These are phyloP conservation scores for Oryza rufipogon DNA, from an alignment of 176 grass and related monocot genomes.

Conservation along the genomic window DNA sequence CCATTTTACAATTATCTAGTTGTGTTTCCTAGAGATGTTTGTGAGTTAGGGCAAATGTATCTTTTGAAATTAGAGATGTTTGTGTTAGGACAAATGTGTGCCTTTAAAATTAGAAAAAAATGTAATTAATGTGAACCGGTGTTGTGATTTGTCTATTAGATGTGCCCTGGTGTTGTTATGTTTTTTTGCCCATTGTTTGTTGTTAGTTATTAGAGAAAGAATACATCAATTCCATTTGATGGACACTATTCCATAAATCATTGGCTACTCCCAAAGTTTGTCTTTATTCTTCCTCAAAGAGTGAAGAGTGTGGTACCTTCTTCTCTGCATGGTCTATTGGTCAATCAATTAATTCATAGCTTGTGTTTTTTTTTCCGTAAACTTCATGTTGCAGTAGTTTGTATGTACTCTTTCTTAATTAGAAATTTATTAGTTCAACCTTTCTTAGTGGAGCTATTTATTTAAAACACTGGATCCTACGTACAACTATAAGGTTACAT, in stretches of 20 bases:
- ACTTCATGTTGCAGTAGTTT: too few relatives aligned
- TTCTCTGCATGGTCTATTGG: too few relatives aligned
- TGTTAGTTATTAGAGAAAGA: not conserved
- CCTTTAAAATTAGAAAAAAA: not conserved
- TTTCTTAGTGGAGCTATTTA: too few relatives aligned
- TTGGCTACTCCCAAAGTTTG: not conserved
- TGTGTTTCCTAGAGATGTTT: not conserved
- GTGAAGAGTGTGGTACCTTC: not conserved
- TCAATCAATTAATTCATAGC: too few relatives aligned
- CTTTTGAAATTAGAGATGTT: too few relatives aligned
- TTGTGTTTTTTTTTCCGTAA: too few relatives aligned
- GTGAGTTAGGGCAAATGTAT: not conserved
- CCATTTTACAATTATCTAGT: not conserved
- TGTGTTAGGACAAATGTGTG: not conserved
- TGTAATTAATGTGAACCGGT: not conserved
- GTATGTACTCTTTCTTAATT: too few relatives aligned
- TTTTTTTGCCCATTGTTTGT: not conserved
- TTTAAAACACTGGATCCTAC: too few relatives aligned
- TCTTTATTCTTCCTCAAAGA: not conserved
- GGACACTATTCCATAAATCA: not conserved
- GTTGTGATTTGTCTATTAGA: conserved; percentile 10
- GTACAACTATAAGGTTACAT: too few relatives aligned
- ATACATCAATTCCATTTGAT: not conserved
- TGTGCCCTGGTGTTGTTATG: not conserved
- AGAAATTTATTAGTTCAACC: too few relatives aligned